Conservation (phyloP, 768 basidiomycete species). For the Asterophora parasitica region DNA sequence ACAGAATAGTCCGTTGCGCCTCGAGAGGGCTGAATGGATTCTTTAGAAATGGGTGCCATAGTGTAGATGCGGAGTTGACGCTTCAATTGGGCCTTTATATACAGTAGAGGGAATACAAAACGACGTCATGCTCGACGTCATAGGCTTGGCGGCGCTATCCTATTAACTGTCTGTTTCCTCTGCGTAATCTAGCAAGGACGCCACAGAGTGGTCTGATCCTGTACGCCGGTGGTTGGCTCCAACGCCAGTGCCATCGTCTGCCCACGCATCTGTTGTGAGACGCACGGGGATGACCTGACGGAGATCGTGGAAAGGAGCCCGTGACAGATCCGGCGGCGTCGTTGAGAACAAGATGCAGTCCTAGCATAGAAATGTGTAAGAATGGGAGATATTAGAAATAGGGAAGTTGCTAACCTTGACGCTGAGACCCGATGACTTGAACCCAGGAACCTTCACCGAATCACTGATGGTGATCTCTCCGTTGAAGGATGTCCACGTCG, state of each 20-base stretch:
- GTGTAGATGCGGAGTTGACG: neutral
- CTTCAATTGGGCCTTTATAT: neutral
- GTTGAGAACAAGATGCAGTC: conserved; percentile 63
- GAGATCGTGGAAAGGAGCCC: conserved; percentile 53
- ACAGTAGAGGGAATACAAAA: neutral
- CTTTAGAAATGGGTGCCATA: neutral
- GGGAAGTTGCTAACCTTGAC: conserved; percentile 44
- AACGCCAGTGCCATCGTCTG: conserved; percentile 33
- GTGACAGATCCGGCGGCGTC: conserved; percentile 49
- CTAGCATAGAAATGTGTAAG: conserved; percentile 27
- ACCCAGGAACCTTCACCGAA: conserved; percentile 51
- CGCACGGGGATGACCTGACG: conserved; percentile 60
- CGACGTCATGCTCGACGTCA: conserved; percentile 11
- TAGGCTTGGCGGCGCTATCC: neutral
- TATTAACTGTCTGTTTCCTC: conserved; percentile 6
- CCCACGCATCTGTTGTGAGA: conserved; percentile 60
- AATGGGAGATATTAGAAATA: neutral
- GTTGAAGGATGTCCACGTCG: conserved; percentile 55
- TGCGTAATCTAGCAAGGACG: conserved; percentile 6
- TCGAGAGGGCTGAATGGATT: too few species aligned
- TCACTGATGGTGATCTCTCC: conserved; percentile 56
- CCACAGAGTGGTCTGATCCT: conserved; percentile 12
- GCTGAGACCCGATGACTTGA: conserved; percentile 58
- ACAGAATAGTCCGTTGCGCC: neutral
- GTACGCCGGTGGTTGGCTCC: conserved; percentile 5